Evolutionary conservation across 1,139 yeast genomes (phyloP).

Genomic region (Suhomyces taliae): DNA sequence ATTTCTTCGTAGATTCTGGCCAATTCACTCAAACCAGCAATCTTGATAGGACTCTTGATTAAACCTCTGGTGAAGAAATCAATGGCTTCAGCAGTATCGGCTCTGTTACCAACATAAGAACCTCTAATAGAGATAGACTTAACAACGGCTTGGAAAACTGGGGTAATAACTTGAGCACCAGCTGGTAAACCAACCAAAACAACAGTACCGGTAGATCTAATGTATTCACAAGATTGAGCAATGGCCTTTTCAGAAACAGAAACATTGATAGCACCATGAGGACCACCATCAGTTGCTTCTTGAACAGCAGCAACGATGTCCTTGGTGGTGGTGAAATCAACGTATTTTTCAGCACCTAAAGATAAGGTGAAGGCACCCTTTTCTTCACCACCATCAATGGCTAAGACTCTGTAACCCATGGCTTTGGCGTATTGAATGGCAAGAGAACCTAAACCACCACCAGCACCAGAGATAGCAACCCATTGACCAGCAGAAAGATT

Average conservation of each 20-base stretch:
- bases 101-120: slow-evolving; percentile 80
- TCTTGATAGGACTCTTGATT: slow-evolving; percentile 64
- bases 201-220: slow-evolving; percentile 73
- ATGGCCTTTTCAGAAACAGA: slow-evolving; percentile 78
- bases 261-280: slow-evolving; percentile 79
- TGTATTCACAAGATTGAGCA: slow-evolving; percentile 64
- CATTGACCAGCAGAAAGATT: slow-evolving; percentile 68
- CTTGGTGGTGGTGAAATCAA: slow-evolving; percentile 56
- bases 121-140: slow-evolving; percentile 67
- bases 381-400: slow-evolving; percentile 72
- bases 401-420: slow-evolving; percentile 76
- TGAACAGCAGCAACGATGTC: slow-evolving; percentile 32
- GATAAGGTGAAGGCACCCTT: slow-evolving; percentile 55
- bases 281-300: slow-evolving; percentile 39
- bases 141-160: slow-evolving; percentile 65
- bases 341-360: slow-evolving; percentile 69
- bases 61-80: slow-evolving; percentile 71
- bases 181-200: slow-evolving; percentile 83
- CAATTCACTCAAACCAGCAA: slow-evolving; percentile 64
- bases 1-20: slow-evolving; percentile 60
- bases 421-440: slow-evolving; percentile 83
- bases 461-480: slow-evolving; percentile 82
- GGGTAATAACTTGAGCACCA: slow-evolving; percentile 59
- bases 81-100: slow-evolving; percentile 75
- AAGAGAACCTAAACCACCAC: slow-evolving; percentile 81